Base-by-base conservation (phyloP, 768 basidiomycete genomes). In the Chalciporus pseudorubinellus region DNA sequence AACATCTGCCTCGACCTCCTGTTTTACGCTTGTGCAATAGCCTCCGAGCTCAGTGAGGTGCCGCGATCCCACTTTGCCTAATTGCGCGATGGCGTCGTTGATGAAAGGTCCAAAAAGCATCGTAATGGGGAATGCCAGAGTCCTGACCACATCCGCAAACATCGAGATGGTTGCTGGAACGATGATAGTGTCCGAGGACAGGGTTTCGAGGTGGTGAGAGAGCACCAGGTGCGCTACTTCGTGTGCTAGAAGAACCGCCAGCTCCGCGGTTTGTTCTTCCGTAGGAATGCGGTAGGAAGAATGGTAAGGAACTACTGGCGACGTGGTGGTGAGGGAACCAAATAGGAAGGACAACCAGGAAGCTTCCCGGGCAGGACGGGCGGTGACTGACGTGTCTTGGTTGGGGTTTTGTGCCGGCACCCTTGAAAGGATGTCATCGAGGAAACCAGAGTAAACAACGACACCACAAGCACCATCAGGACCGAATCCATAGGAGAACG, bases 401-500 rank as follows among this genome's bases (percentile, higher is more conserved):
- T 78, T 71, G 16, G 43, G 48, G 12, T n/a, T n/a, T 34, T 46
- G 53, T 13, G 10, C 21, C 22, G 51, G 47, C 28, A 68, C 66
- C 56, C 76, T 78, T 36, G 80, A 64, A 29, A 97, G 74, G 46
- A 98, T 85, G 48, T 92, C 85, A 63, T 98, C 90, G 44, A 98
- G 66, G 72, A 98, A 92, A 6, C 95, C 95, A 12, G 90, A 91
- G 68, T 92, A 98, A 9, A 99, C 83, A 48, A 98, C 95, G 51
- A 99, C 81, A 6, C 97, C 95, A 51, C 92, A 94, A 1, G 86
- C 91, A 33, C 91, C 89, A 60, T 93, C 83, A 3, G 91, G 87
- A 12, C 92, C 92, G 58, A 98, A 98, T 2, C 95, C 95, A 64
- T 95, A 98, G 1, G 89, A 91, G 68, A 99, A 97, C 1, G 97